Conservation (phyloP, 2,329 filamentous ascomycete genomes). For the Immersiporthe knoxdaviesiana region DNA sequence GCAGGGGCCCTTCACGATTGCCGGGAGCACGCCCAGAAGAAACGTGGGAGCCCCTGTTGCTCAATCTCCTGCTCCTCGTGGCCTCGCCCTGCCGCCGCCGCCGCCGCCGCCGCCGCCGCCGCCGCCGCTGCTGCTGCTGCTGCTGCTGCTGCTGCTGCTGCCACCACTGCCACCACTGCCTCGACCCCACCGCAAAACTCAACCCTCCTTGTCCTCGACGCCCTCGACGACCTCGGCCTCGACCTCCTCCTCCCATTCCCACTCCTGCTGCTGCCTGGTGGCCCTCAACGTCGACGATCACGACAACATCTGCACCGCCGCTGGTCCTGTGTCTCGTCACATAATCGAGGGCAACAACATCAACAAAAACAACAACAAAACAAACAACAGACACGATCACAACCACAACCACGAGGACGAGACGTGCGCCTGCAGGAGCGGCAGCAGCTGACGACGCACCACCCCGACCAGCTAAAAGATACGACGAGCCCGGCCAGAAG, state of each 20-base stretch:
- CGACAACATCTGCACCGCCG: background rate
- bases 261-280: background rate
- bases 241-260: background rate
- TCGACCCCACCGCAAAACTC: conserved; percentile 10
- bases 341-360: background rate
- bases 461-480: background rate
- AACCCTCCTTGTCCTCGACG: background rate
- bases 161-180: background rate
- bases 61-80: conserved; percentile 23
- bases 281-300: background rate
- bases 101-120: background rate
- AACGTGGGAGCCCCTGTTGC: conserved; percentile 20
- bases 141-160: too few relatives aligned
- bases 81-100: background rate
- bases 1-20: conserved; percentile 10
- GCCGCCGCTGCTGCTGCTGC: too few relatives aligned
- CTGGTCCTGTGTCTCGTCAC: background rate
- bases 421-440: background rate
- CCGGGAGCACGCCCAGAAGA: conserved; percentile 16
- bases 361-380: background rate
- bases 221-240: background rate
- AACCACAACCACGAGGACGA: background rate
- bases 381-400: background rate
- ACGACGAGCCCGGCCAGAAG: conserved; percentile 24
- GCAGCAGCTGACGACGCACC: conserved; percentile 1